These are phyloP conservation scores for Aphanomyces stellatus DNA, from an alignment of 352 stramenopile genomes.

Conservation along the genomic window DNA sequence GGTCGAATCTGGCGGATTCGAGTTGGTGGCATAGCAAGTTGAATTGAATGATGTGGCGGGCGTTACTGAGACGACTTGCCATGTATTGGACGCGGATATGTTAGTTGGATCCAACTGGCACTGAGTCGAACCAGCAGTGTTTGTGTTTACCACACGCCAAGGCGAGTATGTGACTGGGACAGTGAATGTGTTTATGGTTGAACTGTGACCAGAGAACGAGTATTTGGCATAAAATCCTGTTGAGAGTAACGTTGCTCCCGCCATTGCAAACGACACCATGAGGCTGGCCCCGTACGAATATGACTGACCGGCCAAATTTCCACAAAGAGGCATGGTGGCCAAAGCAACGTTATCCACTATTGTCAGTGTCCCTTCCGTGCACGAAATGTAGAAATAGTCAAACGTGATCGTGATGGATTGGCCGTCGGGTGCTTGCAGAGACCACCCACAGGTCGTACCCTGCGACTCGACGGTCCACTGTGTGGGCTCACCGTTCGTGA, in stretches of 20 bases:
- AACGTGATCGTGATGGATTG: slow-evolving; percentile 7
- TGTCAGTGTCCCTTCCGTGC: slow-evolving; percentile 1
- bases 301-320: not conserved
- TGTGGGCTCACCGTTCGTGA: not conserved
- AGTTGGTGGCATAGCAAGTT: not conserved
- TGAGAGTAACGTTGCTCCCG: not conserved
- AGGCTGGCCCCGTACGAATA: not conserved
- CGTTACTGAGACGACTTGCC: not conserved
- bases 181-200: not conserved
- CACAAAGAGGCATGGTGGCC: not conserved
- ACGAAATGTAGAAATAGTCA: not conserved
- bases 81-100: not conserved
- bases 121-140: not conserved
- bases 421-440: not conserved
- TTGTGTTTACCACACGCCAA: not conserved
- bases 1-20: not conserved
- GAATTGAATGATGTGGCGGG: not conserved
- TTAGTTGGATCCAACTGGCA: not conserved
- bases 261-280: not conserved
- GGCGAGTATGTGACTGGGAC: not conserved
- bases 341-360: not conserved
- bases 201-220: not conserved
- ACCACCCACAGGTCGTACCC: slow-evolving; percentile 3
- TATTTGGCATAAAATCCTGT: slow-evolving; percentile 18
- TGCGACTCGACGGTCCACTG: not conserved